Conservation (phyloP, 495 filamentous ascomycete genomes). For the Aspergillus indologenus region DNA sequence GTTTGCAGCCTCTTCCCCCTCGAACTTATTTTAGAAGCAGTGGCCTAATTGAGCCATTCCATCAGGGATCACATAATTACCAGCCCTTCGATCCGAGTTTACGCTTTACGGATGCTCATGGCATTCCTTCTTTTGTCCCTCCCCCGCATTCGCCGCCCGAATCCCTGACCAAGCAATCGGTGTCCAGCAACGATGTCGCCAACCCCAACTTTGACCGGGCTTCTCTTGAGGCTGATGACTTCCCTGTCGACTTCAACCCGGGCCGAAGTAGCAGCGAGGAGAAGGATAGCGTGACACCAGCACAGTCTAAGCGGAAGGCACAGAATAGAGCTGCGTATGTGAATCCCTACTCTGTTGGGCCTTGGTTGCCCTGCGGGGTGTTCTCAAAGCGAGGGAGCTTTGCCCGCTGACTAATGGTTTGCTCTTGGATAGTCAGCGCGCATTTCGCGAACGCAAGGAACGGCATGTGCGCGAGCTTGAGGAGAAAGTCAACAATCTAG, state of each 20-base stretch:
- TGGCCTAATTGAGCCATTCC: too few species aligned
- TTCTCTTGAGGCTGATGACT: constrained; percentile 35
- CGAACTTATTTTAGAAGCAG: background rate
- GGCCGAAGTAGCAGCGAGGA: constrained; percentile 56
- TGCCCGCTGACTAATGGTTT: constrained; percentile 5
- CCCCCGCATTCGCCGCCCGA: constrained; percentile 47
- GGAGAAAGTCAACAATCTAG: constrained; percentile 72
- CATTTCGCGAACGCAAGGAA: constrained; percentile 96
- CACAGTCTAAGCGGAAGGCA: constrained; percentile 84
- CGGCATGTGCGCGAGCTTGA: constrained; percentile 90
- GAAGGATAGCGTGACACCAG: constrained; percentile 69
- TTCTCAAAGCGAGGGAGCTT: background rate
- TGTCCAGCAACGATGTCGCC: constrained; percentile 30
- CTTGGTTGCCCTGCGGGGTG: background rate
- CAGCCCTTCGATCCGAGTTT: constrained; percentile 39
- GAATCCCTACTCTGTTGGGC: background rate
- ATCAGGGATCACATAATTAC: constrained; percentile 27
- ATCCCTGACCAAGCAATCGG: constrained; percentile 41
- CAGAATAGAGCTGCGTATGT: constrained; percentile 96
- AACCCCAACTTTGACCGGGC: constrained; percentile 21
- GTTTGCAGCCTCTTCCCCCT: constrained; percentile 18
- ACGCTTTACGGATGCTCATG: constrained; percentile 30
- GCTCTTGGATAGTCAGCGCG: constrained; percentile 67
- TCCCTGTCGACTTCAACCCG: constrained; percentile 22
- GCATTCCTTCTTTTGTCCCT: constrained; percentile 26